Evolutionary conservation across 164 flowering plant species (phyloP), one percentile per base, ranked within the genome.

Genomic region (Chimonanthus salicifolius): DNA sequence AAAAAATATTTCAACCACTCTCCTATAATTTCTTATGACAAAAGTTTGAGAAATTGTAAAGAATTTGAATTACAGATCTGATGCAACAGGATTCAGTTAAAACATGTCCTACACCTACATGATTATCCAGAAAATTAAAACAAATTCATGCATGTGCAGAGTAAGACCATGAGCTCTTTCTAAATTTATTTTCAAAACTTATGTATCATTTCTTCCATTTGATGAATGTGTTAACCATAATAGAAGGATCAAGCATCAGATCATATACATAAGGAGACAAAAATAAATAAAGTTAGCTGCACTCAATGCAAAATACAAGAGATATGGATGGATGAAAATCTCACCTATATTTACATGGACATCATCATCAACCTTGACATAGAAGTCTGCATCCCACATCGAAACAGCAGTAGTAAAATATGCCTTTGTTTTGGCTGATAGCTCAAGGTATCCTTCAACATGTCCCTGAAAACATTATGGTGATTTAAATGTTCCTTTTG

Each of bases 261-360:
- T 54, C 60, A 54, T 54, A 54, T n/a, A 54, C 4, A 13, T n/a
- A 51, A 54, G 11, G 10, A 45, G 68, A 21, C 18, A n/a, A 66
- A 66, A 66, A 10, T 33, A 33, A 65, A 65, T 33, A 65, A 9
- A 16, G 15, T 11, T 7, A 33, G 18, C 16, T 4, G 16, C 68
- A 9, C 15, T 33, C 33, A 33, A 66, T 45, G 18, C 68, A 20
- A 4, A 44, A 8, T 6, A 33, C 15, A 47, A 49, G 49, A 60
- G 43, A 45, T 9, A 43, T 13, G 33, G 33, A 48, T 54, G 47
- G 7, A 46, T 45, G 20, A 16, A 46, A 7, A 47, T 71, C 49
- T 79, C 82, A 91, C 98, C 98, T 85, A 92, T 91, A 80, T 92
- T 92, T 79, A 92, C 98, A 83, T 92, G 97, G 47, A 92, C 90